Evolutionary conservation across 495 filamentous ascomycete species (phyloP), one percentile per base, ranked within the genome.

Genomic region (Letharia lupina): DNA sequence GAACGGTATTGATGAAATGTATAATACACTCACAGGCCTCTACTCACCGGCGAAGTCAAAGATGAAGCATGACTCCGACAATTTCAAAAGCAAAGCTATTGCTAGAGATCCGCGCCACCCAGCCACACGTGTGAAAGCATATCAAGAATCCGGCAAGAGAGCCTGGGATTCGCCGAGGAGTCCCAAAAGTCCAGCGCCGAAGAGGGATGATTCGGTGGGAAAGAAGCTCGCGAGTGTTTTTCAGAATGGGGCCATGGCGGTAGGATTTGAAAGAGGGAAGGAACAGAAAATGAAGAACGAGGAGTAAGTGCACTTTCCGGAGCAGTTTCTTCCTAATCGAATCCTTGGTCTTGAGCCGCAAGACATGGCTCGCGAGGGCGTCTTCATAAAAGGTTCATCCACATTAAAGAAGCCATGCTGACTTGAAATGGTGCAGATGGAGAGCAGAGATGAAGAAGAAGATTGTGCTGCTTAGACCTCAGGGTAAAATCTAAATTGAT

Each of bases 391-490:
- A 48, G 2, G 20, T 4, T 48, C 5, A 20, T 50, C 20, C 28
- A 18, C 9, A 4, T 9, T 10, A 9, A 50, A 66, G 28, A 74
- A 72, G 74, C 75, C 48, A 67, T 63, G 44, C 37, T 23, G 70
- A 75, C 60, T 65, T 73, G 37, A 74, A 75, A 47, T 70, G 73
- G 18, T 76, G 78, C 52, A 73, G 73, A 23, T 70, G 75, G 20
- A 74, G 78, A 41, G 76, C 74, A 52, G 66, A 73, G 50, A 41
- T 81, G 65, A 82, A 81, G 72, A 72, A 74, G 18, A 75, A 76
- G 62, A 82, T 83, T 56, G 76, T 75, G 52, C 57, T 81, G 7
- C 68, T 82, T 61, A 76, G 78, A 18, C 73, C 77, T 18, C 73
- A 77, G 4, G 77, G 78, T 44, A 20, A 7, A 20, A 28, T 13